These are phyloP conservation scores for Fragaria iinumae DNA, from an alignment of 306 rosid species.

Conservation along the genomic window DNA sequence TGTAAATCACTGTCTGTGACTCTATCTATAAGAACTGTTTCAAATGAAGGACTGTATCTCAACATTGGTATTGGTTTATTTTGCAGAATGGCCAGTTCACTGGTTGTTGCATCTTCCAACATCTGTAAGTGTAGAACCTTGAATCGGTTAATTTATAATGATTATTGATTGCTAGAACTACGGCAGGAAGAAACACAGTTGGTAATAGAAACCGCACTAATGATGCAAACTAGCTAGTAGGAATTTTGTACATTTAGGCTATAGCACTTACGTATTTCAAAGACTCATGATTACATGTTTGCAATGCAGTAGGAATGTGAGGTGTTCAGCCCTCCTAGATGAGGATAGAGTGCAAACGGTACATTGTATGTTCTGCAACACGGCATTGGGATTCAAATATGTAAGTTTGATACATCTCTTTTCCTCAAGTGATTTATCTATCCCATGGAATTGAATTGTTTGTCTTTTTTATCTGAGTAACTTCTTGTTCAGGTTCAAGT, in stretches of 20 bases:
- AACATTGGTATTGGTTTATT: background rate
- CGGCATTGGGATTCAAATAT: background rate
- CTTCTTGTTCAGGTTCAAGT: background rate
- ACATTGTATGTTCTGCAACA: background rate
- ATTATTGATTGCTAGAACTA: background rate
- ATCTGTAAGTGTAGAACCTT: background rate
- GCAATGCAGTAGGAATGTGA: background rate
- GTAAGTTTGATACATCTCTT: background rate
- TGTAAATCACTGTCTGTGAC: background rate
- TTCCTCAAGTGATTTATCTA: background rate
- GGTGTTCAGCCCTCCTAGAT: background rate
- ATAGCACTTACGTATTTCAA: background rate
- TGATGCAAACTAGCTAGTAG: background rate
- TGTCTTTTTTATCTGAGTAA: background rate
- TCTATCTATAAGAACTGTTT: background rate
- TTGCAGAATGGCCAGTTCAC: background rate
- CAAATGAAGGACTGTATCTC: background rate
- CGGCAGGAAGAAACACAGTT: background rate
- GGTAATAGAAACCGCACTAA: background rate
- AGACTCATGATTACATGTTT: background rate
- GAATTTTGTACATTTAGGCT: background rate
- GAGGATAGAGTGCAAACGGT: background rate
- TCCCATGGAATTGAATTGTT: background rate
- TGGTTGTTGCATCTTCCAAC: background rate
- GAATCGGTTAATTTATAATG: background rate